Evolutionary conservation across 306 rosid species (phyloP).

Genomic region (Mimosa bimucronata): DNA sequence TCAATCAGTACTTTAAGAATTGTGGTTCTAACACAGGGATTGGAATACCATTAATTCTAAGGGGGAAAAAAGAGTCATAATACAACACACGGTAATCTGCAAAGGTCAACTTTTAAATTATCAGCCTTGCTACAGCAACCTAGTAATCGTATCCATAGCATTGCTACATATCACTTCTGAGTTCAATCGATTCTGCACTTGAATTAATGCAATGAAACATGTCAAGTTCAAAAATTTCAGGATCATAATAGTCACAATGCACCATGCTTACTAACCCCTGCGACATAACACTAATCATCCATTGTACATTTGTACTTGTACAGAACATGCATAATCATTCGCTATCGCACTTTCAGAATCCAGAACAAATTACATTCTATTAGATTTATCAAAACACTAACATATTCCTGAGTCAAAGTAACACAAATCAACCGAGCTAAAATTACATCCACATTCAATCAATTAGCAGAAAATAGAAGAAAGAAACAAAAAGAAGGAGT

Average conservation of each 20-base stretch:
- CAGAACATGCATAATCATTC: not conserved
- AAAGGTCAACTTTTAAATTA: conserved; percentile 1
- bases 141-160: not conserved
- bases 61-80: not conserved
- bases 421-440: not conserved
- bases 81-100: not conserved
- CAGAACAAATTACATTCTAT: not conserved
- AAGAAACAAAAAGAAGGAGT: not conserved
- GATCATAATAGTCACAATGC: not conserved
- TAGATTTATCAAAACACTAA: not conserved
- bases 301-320: not conserved
- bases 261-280: not conserved
- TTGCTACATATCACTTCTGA: not conserved
- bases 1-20: not conserved
- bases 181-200: not conserved
- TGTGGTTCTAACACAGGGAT: not conserved
- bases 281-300: not conserved
- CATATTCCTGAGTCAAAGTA: not conserved
- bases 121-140: not conserved
- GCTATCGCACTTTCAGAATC: not conserved
- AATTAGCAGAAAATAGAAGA: not conserved
- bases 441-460: not conserved
- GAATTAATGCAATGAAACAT: not conserved
- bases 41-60: not conserved
- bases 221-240: not conserved